These are phyloP conservation scores for Monilinia fructicola DNA, from an alignment of 2,329 filamentous ascomycete genomes.

Conservation along the genomic window DNA sequence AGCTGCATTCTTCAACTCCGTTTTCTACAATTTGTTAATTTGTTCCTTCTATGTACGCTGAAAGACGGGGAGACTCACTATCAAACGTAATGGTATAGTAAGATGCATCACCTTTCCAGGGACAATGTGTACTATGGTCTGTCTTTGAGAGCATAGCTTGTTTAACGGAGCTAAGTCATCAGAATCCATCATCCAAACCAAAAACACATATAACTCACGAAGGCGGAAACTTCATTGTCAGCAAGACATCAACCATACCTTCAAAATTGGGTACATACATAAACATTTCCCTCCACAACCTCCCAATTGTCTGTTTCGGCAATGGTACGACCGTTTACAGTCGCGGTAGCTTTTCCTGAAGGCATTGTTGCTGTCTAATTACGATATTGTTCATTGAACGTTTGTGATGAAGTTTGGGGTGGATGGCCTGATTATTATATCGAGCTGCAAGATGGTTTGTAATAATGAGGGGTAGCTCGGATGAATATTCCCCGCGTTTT, in stretches of 20 bases:
- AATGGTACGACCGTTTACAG: conserved; percentile 47
- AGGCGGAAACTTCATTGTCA: conserved; percentile 41
- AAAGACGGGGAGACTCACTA: conserved; percentile 30
- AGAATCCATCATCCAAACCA: neutral
- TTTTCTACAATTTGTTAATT: conserved; percentile 34
- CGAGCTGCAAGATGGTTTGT: conserved; percentile 9
- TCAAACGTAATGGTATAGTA: conserved; percentile 50
- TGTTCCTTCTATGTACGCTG: neutral
- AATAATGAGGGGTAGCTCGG: conserved; percentile 22
- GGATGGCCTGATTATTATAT: neutral
- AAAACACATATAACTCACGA: conserved; percentile 33
- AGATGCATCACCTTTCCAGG: conserved; percentile 49
- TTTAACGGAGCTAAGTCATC: conserved; percentile 41
- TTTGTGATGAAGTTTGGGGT: neutral
- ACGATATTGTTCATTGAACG: neutral
- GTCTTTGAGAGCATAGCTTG: conserved; percentile 45
- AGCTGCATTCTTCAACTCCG: conserved; percentile 46
- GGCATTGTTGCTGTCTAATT: conserved; percentile 25
- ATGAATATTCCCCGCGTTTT: neutral
- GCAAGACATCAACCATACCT: neutral
- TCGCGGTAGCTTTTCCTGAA: conserved; percentile 41
- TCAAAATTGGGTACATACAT: conserved; percentile 41
- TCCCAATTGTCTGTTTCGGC: conserved; percentile 49
- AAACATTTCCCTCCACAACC: conserved; percentile 51
- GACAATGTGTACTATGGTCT: conserved; percentile 45